Evolutionary conservation across 75 land plant genomes (phyloP), one percentile per base, ranked within the genome.

Genomic region (Cupressus sempervirens): DNA sequence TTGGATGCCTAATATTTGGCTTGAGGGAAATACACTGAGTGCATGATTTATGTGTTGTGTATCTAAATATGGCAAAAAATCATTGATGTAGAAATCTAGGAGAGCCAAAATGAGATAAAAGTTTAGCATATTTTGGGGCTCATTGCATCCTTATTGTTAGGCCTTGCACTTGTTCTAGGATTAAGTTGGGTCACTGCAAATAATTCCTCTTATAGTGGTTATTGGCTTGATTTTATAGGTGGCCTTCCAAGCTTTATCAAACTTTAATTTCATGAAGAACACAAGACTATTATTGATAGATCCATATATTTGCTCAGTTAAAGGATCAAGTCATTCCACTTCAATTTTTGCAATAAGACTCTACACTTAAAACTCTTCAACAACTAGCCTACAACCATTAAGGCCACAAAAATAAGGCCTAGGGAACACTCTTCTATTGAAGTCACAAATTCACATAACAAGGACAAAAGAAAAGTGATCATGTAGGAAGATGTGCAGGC

Each of bases 121-220:
- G 46, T 75, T 65, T 54, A 84, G 36, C 75, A 86, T 32, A 50
- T 87, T 32, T 85, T 86, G 41, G 83, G 75, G 32, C 30, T 87
- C 8, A 58, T 65, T 32, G 88, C 84, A 48, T 85, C 86, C 32
- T n/a, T 87, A 53, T 72, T 85, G 20, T 80, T 74, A 43, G 86
- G 80, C 12, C 48, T 77, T 77, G 76, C 76, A 48, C 76, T 87
- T 45, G 45, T 84, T 56, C 88, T 86, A 70, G 65, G 87, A 16
- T 43, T 85, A 29, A 84, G 50, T 30, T 48, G 74, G 54, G 0
- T 85, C 30, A 54, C 86, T 30, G 68, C 52, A 12, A 87, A 58
- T n/a, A 81, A 65, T 84, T 43, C 88, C 88, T 10, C 52, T 65
- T 23, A 83, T 67, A 16, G 83, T 87, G 70, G 46, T 87, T 36